These are phyloP conservation scores for Kurtzmaniella fragi DNA, from an alignment of 805 yeast genomes.

Conservation along the genomic window DNA sequence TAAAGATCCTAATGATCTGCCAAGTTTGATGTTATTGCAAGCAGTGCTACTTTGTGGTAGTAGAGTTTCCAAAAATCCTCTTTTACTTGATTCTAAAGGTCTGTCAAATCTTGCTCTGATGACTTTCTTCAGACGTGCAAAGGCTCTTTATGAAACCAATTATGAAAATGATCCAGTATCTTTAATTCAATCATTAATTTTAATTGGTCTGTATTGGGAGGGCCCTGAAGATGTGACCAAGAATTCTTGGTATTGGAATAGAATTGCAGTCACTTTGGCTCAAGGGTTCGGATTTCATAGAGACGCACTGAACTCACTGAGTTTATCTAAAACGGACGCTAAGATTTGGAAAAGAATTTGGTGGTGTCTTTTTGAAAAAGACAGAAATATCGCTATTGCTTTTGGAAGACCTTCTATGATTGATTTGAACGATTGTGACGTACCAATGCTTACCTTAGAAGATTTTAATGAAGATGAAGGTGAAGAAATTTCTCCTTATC, in stretches of 20 bases:
- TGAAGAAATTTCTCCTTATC: slow-evolving; percentile 33
- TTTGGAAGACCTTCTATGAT: slow-evolving; percentile 70
- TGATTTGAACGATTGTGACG: slow-evolving; percentile 70
- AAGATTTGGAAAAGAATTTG: slow-evolving; percentile 63
- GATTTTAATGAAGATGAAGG: slow-evolving; percentile 53
- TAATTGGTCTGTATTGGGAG: slow-evolving; percentile 70
- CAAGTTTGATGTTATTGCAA: slow-evolving; percentile 62
- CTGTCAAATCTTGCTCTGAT: slow-evolving; percentile 47
- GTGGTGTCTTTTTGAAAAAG: slow-evolving; percentile 76
- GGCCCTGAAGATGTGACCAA: slow-evolving; percentile 66
- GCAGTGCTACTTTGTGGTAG: slow-evolving; percentile 67
- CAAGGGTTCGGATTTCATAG: slow-evolving; percentile 77
- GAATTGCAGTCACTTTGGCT: slow-evolving; percentile 64
- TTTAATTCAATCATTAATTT: slow-evolving; percentile 54
- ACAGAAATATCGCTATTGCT: slow-evolving; percentile 63
- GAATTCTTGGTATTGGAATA: slow-evolving; percentile 64
- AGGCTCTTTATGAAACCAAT: slow-evolving; percentile 66
- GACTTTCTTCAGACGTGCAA: slow-evolving; percentile 63
- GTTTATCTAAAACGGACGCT: slow-evolving; percentile 32
- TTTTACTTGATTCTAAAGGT: slow-evolving; percentile 45
- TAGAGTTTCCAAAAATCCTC: slow-evolving; percentile 51
- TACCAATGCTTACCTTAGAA: slow-evolving; percentile 60
- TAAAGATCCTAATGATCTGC: slow-evolving; percentile 52
- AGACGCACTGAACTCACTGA: slow-evolving; percentile 38
- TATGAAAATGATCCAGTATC: slow-evolving; percentile 62